phyloP scores from a whole-genome alignment of 257 asterid genomes.

The Solanum arcanum region DNA sequence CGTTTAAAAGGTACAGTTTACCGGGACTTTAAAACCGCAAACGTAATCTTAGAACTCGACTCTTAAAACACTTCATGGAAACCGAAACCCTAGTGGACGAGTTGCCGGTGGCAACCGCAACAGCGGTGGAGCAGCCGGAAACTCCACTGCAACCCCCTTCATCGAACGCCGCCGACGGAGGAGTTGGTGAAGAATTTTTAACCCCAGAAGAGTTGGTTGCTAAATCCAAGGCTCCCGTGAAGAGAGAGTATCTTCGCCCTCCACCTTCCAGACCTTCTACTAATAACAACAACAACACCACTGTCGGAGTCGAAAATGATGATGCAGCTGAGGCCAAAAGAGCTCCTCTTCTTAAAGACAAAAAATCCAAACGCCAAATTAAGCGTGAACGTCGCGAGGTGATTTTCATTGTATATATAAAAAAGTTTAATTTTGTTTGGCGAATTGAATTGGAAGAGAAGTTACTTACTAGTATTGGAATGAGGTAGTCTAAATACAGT shows the following conservation, averaged over 20 bases:
- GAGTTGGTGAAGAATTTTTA: not conserved
- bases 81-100: not conserved
- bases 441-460: not conserved
- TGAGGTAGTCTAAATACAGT: not conserved
- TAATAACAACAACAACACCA: not conserved
- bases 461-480: not conserved
- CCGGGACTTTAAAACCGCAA: not conserved
- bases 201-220: conserved; percentile 69
- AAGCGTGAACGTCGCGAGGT: conserved; percentile 93
- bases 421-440: not conserved
- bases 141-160: not conserved
- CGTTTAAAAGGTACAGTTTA: not conserved
- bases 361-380: conserved; percentile 87
- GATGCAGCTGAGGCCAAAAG: conserved; percentile 12
- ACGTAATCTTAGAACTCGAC: not conserved
- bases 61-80: not conserved
- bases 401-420: not conserved
- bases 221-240: conserved; percentile 79
- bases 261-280: conserved; percentile 38
- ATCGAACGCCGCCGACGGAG: not conserved
- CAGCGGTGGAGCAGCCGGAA: not conserved
- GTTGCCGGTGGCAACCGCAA: not conserved
- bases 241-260: conserved; percentile 52
- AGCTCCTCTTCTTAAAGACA: conserved; percentile 49
- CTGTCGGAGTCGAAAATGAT: conserved; percentile 3